Evolutionary conservation across 164 flowering plant genomes (phyloP), one percentile per base, ranked within the genome.

Genomic region (Piper longum): DNA sequence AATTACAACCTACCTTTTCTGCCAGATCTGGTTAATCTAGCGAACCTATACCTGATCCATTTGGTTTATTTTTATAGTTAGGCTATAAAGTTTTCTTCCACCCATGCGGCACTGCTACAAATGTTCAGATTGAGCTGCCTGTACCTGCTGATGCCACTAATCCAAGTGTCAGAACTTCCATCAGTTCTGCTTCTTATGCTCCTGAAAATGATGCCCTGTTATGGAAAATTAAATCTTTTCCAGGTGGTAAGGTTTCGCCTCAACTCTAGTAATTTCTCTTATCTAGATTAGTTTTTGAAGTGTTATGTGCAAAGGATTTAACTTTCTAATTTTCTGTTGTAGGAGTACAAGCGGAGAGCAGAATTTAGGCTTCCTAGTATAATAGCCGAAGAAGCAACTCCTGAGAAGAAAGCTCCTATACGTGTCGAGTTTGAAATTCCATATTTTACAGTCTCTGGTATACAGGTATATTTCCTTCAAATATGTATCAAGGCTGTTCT

Each of bases 371-470:
- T 93, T 78, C 97, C 99, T 56, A 90, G 92, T 68, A 76, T 93
- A 61, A 80, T 84, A 43, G 85, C 81, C 61, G 99, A 93, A 78
- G 99, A 93, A 63, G 81, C 81, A 54, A 70, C 73, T 59, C 95
- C 96, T 40, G 97, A 87, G 74, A 86, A 91, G 72, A 93, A 87
- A 69, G 97, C 99, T 73, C 99, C 98, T 3, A 90, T 93, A 55
- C 88, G 92, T 56, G 96, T 93, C 75, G 90, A 93, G 78, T 93
- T 93, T 75, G 99, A 93, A 76, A 90, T 93, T 68, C 99, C 99
- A 55, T 93, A 93, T 75, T 93, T 93, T 71, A 90, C 99, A 7
- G 95, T 93, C 62, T 93, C 97, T 12, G 99, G 97, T 63, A 93
- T 93, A 66, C 97, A 93, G 97, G 99, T 93, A 77, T 56, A 71